phyloP scores from a whole-genome alignment of 306 rosid genomes.

The Cicer judaicum region DNA sequence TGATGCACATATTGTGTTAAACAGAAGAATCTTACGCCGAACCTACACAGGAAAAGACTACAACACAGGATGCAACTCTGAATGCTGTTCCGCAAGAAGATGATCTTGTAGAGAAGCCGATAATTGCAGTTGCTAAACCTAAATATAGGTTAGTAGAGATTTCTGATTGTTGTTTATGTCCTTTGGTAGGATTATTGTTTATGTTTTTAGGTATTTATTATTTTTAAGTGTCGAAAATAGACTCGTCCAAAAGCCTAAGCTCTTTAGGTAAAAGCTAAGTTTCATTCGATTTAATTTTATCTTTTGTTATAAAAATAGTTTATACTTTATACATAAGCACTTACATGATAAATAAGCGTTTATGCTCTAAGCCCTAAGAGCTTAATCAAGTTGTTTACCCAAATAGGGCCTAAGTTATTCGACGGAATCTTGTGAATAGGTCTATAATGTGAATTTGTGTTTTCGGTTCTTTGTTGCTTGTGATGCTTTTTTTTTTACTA shows the following conservation, averaged over 20 bases:
- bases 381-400: too few species aligned
- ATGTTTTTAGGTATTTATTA: conserved; percentile 9
- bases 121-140: conserved; percentile 58
- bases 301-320: too few species aligned
- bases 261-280: neutral
- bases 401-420: neutral
- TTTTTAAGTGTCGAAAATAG: neutral
- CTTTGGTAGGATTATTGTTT: conserved; percentile 15
- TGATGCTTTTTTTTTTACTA: neutral
- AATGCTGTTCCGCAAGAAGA: conserved; percentile 49
- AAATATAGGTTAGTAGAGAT: conserved; percentile 66
- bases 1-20: conserved; percentile 41
- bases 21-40: conserved; percentile 66
- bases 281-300: too few species aligned
- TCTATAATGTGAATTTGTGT: neutral
- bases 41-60: conserved; percentile 48
- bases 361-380: too few species aligned
- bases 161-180: conserved; percentile 9
- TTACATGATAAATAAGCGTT: too few species aligned
- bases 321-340: too few species aligned
- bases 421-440: neutral
- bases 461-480: neutral
- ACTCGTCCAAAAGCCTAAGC: conserved; percentile 3
- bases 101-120: conserved; percentile 41
- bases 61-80: conserved; percentile 36